A percentile compares a stretch with the other conserved stretches of the same genome.
Conservation (phyloP, 441 rosid species). For the Populus tomentosa region DNA sequence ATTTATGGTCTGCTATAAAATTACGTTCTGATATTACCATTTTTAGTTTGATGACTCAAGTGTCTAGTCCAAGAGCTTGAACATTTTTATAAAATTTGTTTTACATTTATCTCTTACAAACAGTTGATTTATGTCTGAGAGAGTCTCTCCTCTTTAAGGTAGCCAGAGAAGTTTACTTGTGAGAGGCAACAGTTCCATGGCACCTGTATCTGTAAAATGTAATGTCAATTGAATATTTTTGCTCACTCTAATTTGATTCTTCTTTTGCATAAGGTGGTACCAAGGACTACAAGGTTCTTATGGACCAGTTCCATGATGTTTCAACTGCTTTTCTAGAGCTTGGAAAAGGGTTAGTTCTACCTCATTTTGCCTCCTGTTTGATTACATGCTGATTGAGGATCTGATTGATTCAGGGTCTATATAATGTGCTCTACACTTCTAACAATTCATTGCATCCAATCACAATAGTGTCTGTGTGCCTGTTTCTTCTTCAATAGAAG, state of each 20-base stretch:
- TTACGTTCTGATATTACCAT: not conserved
- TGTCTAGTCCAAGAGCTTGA: not conserved
- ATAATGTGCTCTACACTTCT: not conserved
- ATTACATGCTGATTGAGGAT: not conserved
- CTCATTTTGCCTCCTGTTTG: slow-evolving; percentile 2
- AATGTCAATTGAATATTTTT: not conserved
- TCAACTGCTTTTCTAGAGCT: slow-evolving; percentile 88
- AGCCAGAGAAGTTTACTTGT: not conserved
- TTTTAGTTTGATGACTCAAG: not conserved
- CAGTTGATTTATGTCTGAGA: not conserved
- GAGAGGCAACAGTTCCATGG: slow-evolving; percentile 1
- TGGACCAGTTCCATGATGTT: slow-evolving; percentile 91
- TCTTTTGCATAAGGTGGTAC: slow-evolving; percentile 64
- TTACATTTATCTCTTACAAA: slow-evolving; percentile 6
- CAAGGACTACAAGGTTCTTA: slow-evolving; percentile 82
- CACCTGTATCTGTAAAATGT: slow-evolving; percentile 1
- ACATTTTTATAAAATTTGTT: not conserved
- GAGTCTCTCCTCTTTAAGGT: not conserved
- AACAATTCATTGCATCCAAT: not conserved
- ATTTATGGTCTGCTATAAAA: not conserved
- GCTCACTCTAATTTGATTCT: slow-evolving; percentile 12
- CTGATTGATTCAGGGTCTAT: not conserved
- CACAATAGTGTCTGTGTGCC: not conserved
- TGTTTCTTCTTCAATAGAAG: not conserved
- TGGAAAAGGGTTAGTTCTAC: slow-evolving; percentile 53